Evolutionary conservation across 257 asterid genomes (phyloP), one percentile per base, ranked within the genome.

Genomic region (Pogostemon cablin): DNA sequence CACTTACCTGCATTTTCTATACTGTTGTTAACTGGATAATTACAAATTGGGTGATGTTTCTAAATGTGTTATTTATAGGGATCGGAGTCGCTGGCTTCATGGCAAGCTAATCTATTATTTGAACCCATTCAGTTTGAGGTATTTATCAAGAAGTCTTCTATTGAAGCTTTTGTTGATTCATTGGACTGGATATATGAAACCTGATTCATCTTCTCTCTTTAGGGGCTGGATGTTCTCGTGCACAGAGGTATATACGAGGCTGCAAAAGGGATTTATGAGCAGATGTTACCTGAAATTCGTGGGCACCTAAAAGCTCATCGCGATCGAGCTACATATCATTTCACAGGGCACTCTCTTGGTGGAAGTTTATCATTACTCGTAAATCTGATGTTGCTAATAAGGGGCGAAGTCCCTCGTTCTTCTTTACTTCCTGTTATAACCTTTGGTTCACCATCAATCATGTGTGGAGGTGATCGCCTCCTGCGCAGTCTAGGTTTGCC

Each of bases 161-260:
- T 10, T 54, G 59, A 46, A 50, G 8, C 15, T 43, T 11, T 61
- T 42, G 57, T 67, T 48, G 59, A 37, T 65, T 66, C 41, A n/a
- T 49, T 46, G 73, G 69, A 57, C 49, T 5, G 32, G 17, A 65
- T 8, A 43, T 44, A 12, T 43, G 25, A 66, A 58, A 44, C 48
- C 50, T 74, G 78, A 68, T 72, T 9, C 9, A 44, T 65, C 47
- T 34, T 53, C 40, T 78, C 43, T 80, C 9, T 76, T 56, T 75
- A 95, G 98, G 98, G 96, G 38, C 72, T 87, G 67, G 97, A 90
- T 70, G 90, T 91, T 65, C 86, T 87, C 35, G 98, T 92, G 62
- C 99, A 95, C 73, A 82, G 99, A 62, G 97, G 99, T 69, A 95
- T 92, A 70, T 95, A 95, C 6, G 98, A 95, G 86, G 97, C 98